Conservation (phyloP, 1,284 basidiomycete species). For the Xerocomus nothofagi region DNA sequence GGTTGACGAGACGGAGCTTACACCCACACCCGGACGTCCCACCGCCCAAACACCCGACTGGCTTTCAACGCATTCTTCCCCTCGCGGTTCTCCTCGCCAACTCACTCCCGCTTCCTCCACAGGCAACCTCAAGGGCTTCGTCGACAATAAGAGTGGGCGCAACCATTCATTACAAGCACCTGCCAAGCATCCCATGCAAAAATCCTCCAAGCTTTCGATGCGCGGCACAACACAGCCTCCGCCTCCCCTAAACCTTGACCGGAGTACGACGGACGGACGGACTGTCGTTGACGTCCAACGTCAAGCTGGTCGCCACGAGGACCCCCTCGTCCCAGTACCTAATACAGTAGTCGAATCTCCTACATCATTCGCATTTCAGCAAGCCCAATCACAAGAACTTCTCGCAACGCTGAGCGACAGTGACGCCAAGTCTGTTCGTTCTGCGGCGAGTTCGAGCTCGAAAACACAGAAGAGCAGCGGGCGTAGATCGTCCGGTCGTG, state of each 20-base stretch:
- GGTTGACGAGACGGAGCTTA: slow-evolving; percentile 30
- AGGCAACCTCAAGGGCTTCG: slow-evolving; percentile 39
- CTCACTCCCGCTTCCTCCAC: slow-evolving; percentile 40
- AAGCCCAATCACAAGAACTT: slow-evolving; percentile 31
- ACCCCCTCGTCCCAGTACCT: neutral
- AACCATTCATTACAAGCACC: slow-evolving; percentile 3
- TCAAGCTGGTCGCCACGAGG: slow-evolving; percentile 26
- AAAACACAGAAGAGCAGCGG: slow-evolving; percentile 37
- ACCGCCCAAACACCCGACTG: slow-evolving; percentile 24
- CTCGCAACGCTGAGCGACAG: slow-evolving; percentile 35
- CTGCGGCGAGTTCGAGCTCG: slow-evolving; percentile 35
- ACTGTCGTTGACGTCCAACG: slow-evolving; percentile 13
- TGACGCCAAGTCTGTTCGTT: slow-evolving; percentile 43
- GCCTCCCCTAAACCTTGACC: slow-evolving; percentile 29
- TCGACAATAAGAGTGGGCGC: slow-evolving; percentile 20
- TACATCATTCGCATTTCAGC: slow-evolving; percentile 33
- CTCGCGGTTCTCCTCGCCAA: slow-evolving; percentile 24
- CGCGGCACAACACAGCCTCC: slow-evolving; percentile 30
- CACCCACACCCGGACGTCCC: slow-evolving; percentile 26
- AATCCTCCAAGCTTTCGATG: slow-evolving; percentile 30
- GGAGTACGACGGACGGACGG: slow-evolving; percentile 8
- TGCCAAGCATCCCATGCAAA: slow-evolving; percentile 10
- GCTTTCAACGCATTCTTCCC: slow-evolving; percentile 23
- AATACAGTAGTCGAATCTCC: slow-evolving; percentile 50
- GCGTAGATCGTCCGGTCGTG: slow-evolving; percentile 45